Percentiles rank a stretch among this genome's conserved stretches.
Evolutionary conservation across 371 early-diverging fungal species (phyloP).

Genomic region (Haplosporangium sp.): DNA sequence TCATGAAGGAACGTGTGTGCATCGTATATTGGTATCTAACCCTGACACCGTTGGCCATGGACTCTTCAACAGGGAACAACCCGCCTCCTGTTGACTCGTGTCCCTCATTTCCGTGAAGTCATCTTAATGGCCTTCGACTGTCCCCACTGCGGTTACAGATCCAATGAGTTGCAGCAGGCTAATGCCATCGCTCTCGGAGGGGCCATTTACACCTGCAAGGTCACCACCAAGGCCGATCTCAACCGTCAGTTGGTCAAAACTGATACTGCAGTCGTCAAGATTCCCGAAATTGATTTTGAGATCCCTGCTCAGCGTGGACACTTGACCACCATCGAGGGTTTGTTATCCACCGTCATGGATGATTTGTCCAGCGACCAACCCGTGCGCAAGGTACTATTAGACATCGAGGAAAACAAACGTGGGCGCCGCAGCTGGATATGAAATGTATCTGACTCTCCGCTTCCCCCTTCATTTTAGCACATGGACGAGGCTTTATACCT

Average conservation of each 20-base stretch:
- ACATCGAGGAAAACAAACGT: background rate
- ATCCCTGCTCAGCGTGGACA: slow-evolving; percentile 88
- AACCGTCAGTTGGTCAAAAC: slow-evolving; percentile 93
- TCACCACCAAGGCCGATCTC: slow-evolving; percentile 80
- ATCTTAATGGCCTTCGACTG: slow-evolving; percentile 96
- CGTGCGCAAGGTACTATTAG: slow-evolving; percentile 70
- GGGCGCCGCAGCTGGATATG: slow-evolving; percentile 5
- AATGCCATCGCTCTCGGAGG: slow-evolving; percentile 86
- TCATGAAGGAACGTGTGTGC: too few relatives aligned
- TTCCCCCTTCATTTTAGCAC: slow-evolving; percentile 36
- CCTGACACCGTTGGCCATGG: background rate
- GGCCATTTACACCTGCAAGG: slow-evolving; percentile 69
- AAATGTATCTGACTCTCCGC: background rate
- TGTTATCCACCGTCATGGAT: slow-evolving; percentile 81
- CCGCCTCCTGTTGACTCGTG: slow-evolving; percentile 86
- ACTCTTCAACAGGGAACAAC: slow-evolving; percentile 76
- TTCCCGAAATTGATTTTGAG: slow-evolving; percentile 89
- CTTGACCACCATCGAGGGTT: slow-evolving; percentile 92
- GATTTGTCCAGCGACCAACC: slow-evolving; percentile 85
- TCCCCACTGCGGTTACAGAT: slow-evolving; percentile 88
- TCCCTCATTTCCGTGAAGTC: slow-evolving; percentile 95
- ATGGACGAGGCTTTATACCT: slow-evolving; percentile 73
- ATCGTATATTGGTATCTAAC: background rate
- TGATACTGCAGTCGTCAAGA: slow-evolving; percentile 82
- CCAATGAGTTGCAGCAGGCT: slow-evolving; percentile 93